phyloP scores from a whole-genome alignment of 768 basidiomycete genomes.

The Mrakia frigida region DNA sequence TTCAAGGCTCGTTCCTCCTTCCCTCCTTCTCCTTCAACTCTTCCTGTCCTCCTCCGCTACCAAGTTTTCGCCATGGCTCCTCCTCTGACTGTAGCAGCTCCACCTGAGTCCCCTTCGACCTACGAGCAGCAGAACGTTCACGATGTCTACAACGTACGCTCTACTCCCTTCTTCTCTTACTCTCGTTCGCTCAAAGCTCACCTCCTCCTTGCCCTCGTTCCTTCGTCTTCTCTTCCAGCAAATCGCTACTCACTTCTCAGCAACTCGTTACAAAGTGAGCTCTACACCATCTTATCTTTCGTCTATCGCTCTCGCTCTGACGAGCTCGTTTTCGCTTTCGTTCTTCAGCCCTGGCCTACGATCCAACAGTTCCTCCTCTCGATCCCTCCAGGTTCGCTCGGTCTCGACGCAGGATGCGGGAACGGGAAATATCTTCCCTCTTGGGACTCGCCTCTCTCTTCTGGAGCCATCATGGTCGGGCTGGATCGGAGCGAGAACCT shows the following conservation, averaged over 20 bases:
- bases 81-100: conserved; percentile 27
- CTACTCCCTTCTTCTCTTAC: not conserved
- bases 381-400: conserved; percentile 70
- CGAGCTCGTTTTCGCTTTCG: conserved; percentile 15
- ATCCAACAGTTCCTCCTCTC: conserved; percentile 67
- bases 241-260: conserved; percentile 81
- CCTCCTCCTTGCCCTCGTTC: not conserved
- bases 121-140: conserved; percentile 78
- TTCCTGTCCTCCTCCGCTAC: not conserved
- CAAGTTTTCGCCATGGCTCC: conserved; percentile 18
- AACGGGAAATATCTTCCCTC: conserved; percentile 95
- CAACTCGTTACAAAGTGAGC: conserved; percentile 76
- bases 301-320: not conserved
- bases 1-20: not conserved
- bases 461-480: conserved; percentile 60
- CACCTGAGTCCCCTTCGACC: conserved; percentile 10
- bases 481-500: conserved; percentile 77
- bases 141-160: conserved; percentile 60
- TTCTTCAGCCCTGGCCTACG: conserved; percentile 79
- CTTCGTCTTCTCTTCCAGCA: conserved; percentile 36
- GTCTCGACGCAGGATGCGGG: conserved; percentile 90
- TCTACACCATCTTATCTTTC: conserved; percentile 32
- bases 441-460: conserved; percentile 48
- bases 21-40: not conserved
- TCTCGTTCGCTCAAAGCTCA: not conserved